These are phyloP conservation scores for Moricandia arvensis DNA, from an alignment of 345 rosid genomes.

Conservation along the genomic window DNA sequence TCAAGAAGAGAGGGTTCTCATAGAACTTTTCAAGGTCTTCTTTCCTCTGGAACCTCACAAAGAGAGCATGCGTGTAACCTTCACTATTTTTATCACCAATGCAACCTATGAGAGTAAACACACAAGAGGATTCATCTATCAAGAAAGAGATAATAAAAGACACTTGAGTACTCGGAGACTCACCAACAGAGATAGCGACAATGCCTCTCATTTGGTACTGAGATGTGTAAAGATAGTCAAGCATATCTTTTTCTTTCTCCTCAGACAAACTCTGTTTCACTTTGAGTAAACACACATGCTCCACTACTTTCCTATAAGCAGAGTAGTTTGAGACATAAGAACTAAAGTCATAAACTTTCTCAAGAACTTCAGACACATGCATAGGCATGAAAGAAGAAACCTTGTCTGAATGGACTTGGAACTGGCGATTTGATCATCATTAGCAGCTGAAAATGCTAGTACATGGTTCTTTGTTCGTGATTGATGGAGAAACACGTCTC, in stretches of 20 bases:
- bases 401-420: constrained; percentile 44
- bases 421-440: constrained; percentile 31
- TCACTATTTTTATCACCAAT: constrained; percentile 46
- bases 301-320: constrained; percentile 66
- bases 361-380: background rate
- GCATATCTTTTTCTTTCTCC: constrained; percentile 69
- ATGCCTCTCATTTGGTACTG: constrained; percentile 45
- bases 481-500: constrained; percentile 23
- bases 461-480: constrained; percentile 28
- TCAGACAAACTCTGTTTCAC: constrained; percentile 61
- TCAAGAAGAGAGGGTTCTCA: constrained; percentile 64
- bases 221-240: constrained; percentile 77
- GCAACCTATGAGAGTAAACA: constrained; percentile 52
- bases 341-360: background rate
- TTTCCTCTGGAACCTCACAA: constrained; percentile 73
- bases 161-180: background rate
- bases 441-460: constrained; percentile 35
- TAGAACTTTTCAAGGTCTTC: constrained; percentile 67
- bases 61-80: constrained; percentile 69
- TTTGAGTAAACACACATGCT: constrained; percentile 73
- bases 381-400: constrained; percentile 30
- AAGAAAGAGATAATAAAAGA: background rate
- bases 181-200: constrained; percentile 70
- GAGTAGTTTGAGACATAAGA: background rate
- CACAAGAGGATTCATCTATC: background rate